A percentile compares a stretch with the other conserved stretches of the same genome.
These are phyloP conservation scores for Coemansia sp. DNA, from an alignment of 192 early-diverging fungal species.

Conservation along the genomic window DNA sequence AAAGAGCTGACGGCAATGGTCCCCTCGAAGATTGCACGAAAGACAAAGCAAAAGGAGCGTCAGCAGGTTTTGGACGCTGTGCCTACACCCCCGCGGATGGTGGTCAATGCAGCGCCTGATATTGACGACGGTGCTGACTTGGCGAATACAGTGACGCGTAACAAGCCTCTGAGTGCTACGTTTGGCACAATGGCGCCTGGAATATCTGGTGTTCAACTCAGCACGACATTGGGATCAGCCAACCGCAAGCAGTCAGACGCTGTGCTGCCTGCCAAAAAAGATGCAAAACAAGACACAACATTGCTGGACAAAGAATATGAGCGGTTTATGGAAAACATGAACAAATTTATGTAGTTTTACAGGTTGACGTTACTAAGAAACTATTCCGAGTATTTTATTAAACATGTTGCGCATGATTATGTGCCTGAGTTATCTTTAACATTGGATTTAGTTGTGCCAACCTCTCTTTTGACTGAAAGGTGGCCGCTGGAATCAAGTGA, in stretches of 20 bases:
- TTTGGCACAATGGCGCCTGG: not conserved
- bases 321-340: conserved; percentile 63
- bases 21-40: conserved; percentile 62
- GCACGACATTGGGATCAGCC: not conserved
- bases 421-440: no score
- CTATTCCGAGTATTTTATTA: no score
- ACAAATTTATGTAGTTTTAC: conserved; percentile 16
- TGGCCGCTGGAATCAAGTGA: conserved; percentile 5
- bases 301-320: conserved; percentile 64
- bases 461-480: not conserved
- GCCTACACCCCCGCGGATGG: conserved; percentile 57
- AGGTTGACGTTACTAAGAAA: not conserved
- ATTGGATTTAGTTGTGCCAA: no score
- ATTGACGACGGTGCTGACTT: conserved; percentile 51
- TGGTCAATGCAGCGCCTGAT: conserved; percentile 72
- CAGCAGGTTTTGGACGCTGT: conserved; percentile 41
- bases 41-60: conserved; percentile 44
- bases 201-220: not conserved
- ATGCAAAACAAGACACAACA: conserved; percentile 6
- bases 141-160: not conserved
- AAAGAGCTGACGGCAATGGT: conserved; percentile 76
- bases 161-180: not conserved
- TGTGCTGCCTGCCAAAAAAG: not conserved
- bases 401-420: no score
- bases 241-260: not conserved